Evolutionary conservation across 495 filamentous ascomycete genomes (phyloP), one percentile per base, ranked within the genome.

Genomic region (Aspergillus ostianus): DNA sequence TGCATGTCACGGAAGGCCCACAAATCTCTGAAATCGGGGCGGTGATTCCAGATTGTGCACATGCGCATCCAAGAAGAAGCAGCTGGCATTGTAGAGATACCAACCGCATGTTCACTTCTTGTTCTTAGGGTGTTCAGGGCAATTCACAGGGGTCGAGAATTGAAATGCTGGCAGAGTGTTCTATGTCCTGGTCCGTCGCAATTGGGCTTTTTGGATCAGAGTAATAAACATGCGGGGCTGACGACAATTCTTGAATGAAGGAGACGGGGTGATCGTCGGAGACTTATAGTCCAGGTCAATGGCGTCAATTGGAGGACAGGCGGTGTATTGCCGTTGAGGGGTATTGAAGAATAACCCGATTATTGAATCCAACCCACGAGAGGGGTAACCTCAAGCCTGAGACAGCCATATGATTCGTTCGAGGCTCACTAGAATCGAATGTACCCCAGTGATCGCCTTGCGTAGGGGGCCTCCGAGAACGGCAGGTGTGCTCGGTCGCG

Each of bases 1-100:
- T 36, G 58, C 67, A 73, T 46, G 70, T 61, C 29, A 71, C 62
- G 2, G 62, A 64, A 29, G 53, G 54, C 15, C 62, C 62, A 32
- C 62, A 64, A 7, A 26, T 13, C 23, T 60, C 57, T 26, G 57
- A 57, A 21, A 64, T 50, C 13, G 61, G 57, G 5, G 26, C 6
- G n/a, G 53, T 60, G 47, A 59, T 18, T 30, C 61, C 61, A 12
- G 56, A 53, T 47, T 63, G 61, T 3, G 61, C 56, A n/a, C 19
- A 47, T 30, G 52, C 36, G 23, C 51, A 6, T n/a, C 52, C 51
- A 15, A 27, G 6, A 19, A 57, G 9, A 18, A 59, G 45, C 3
- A 48, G 29, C 21, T 23, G 15, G n/a, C 48, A 47, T 27, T 10
- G 45, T 23, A 47, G n/a, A 6, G 51, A 51, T 2, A 17, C 46